These are phyloP conservation scores for Fusarium euwallaceae DNA, from an alignment of 2,329 filamentous ascomycete species.

Conservation along the genomic window DNA sequence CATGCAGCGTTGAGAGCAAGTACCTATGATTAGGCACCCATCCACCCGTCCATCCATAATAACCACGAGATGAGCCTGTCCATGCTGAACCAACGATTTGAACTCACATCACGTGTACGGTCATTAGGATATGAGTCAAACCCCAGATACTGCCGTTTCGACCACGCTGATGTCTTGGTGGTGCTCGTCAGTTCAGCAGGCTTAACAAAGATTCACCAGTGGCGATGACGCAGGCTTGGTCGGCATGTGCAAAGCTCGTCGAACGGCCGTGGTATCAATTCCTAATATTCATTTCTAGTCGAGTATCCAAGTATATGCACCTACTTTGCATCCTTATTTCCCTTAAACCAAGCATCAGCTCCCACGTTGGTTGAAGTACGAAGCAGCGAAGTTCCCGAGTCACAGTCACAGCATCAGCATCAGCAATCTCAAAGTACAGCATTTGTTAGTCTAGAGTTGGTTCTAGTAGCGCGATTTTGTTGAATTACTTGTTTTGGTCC, in stretches of 20 bases:
- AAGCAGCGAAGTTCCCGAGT: neutral
- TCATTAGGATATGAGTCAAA: neutral
- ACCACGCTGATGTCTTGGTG: neutral
- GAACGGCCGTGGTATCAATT: neutral
- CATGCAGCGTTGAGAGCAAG: neutral
- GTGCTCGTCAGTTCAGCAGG: neutral
- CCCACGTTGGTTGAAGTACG: neutral
- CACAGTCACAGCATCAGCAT: neutral
- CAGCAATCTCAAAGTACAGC: neutral
- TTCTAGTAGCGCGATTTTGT: neutral
- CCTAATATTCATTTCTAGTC: neutral
- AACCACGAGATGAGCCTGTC: neutral
- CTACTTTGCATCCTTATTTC: neutral
- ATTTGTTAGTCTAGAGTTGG: neutral
- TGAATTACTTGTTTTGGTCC: neutral
- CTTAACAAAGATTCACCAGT: neutral
- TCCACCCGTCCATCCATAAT: neutral
- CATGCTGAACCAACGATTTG: neutral
- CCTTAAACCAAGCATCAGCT: neutral
- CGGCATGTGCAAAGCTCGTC: neutral
- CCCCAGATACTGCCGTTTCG: neutral
- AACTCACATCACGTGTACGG: neutral
- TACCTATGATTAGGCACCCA: slow-evolving; percentile 8
- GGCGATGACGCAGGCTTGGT: neutral
- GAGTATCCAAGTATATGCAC: neutral